These are phyloP conservation scores for Dichomitus squalens DNA, from an alignment of 1,284 basidiomycete species.

Conservation along the genomic window DNA sequence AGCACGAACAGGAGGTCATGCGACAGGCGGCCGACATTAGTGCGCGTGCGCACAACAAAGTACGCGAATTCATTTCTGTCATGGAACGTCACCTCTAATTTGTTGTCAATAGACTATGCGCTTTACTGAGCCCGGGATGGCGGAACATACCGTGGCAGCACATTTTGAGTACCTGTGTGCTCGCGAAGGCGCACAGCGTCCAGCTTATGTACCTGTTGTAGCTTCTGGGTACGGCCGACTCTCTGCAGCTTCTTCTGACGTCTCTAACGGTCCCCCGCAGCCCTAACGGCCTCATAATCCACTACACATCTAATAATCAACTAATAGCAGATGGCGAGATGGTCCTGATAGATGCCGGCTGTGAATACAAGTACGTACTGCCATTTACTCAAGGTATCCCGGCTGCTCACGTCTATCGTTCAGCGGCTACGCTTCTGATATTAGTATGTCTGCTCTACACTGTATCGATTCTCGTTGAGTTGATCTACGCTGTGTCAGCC, in stretches of 20 bases:
- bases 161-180: constrained; percentile 90
- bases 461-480: not conserved
- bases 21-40: constrained; percentile 76
- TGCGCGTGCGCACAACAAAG: constrained; percentile 77
- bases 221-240: constrained; percentile 74
- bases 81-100: not conserved
- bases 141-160: constrained; percentile 78
- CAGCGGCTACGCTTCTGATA: constrained; percentile 95
- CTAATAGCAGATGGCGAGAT: constrained; percentile 73
- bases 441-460: constrained; percentile 56
- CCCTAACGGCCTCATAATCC: constrained; percentile 86
- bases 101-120: constrained; percentile 70
- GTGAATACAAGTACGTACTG: constrained; percentile 76
- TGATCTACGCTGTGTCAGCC: constrained; percentile 44
- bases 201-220: constrained; percentile 94
- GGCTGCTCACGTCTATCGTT: not conserved
- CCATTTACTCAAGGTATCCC: too few relatives aligned
- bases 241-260: not conserved
- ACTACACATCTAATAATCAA: constrained; percentile 91
- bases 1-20: constrained; percentile 72
- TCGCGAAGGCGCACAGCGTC: constrained; percentile 77
- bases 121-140: constrained; percentile 69
- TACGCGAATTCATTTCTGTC: constrained; percentile 28
- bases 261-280: constrained; percentile 39
- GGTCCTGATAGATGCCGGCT: constrained; percentile 88